Conservation (phyloP, 2,329 filamentous ascomycete species). For the Cladophialophora psammophila region DNA sequence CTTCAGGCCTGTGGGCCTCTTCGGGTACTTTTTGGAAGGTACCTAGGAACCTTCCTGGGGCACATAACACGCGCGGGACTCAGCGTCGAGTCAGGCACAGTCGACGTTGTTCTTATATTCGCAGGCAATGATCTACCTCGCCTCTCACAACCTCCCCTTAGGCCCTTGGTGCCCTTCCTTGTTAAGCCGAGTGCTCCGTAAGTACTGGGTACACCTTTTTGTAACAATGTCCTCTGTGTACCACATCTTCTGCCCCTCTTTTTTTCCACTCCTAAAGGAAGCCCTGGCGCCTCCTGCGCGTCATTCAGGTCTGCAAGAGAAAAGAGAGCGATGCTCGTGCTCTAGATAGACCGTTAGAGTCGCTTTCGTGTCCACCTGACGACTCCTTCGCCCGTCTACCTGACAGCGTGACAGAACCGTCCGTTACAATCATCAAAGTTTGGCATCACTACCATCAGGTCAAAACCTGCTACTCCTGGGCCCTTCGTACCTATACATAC, state of each 20-base stretch:
- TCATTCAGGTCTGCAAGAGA: background rate
- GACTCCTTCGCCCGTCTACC: background rate
- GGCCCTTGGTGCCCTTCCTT: too few relatives aligned
- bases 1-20: slow-evolving; percentile 1
- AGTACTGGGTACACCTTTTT: background rate
- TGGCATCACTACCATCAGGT: background rate
- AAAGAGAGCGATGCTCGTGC: background rate
- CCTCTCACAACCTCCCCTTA: too few relatives aligned
- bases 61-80: too few relatives aligned
- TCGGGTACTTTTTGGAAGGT: background rate
- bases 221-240: background rate
- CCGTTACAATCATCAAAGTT: too few relatives aligned
- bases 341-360: background rate
- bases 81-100: background rate
- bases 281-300: background rate
- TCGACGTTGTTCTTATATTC: background rate
- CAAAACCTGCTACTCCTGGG: background rate
- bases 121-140: background rate
- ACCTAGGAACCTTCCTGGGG: too few relatives aligned
- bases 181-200: background rate
- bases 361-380: background rate
- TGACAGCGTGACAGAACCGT: background rate
- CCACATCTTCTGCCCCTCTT: background rate
- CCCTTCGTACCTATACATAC: background rate
- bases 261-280: background rate